phyloP scores from a whole-genome alignment of 169 alveolate genomes.

The Cryptosporidium parvum region DNA sequence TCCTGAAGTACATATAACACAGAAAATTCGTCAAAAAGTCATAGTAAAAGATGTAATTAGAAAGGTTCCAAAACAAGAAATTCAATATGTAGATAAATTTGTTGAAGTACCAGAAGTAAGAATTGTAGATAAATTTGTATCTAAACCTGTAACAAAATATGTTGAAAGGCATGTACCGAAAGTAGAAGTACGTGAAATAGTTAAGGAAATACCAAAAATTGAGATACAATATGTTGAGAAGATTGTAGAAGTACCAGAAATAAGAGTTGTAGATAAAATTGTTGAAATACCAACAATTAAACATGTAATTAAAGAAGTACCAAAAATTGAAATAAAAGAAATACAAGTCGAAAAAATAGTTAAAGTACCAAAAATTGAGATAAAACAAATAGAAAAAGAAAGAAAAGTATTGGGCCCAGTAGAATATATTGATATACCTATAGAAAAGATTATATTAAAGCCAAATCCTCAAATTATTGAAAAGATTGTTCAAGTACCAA shows the following conservation, averaged over 20 bases:
- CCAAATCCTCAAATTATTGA: constrained; percentile 69
- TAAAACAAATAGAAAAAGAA: constrained; percentile 51
- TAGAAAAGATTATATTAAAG: constrained; percentile 57
- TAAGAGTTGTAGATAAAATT: constrained; percentile 70
- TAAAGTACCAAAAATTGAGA: constrained; percentile 59
- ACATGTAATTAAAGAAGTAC: constrained; percentile 70
- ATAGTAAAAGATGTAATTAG: constrained; percentile 71
- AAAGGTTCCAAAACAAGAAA: constrained; percentile 55
- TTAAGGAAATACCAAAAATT: constrained; percentile 65
- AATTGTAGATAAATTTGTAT: constrained; percentile 64
- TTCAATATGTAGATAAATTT: constrained; percentile 47
- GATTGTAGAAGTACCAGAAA: constrained; percentile 72
- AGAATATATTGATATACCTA: constrained; percentile 70
- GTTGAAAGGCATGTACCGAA: constrained; percentile 65
- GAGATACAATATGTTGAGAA: constrained; percentile 73
- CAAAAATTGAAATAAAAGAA: constrained; percentile 57
- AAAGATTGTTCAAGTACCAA: constrained; percentile 68
- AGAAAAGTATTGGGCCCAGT: constrained; percentile 58
- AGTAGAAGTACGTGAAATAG: constrained; percentile 58
- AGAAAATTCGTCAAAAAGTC: constrained; percentile 61
- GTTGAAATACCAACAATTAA: constrained; percentile 69
- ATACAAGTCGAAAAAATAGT: constrained; percentile 68
- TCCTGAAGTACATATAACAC: constrained; percentile 73
- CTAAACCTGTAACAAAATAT: constrained; percentile 70
- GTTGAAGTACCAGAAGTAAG: constrained; percentile 74